Base-by-base conservation (phyloP, 192 early-diverging fungal species). In the Gamsiella multidivaricata region DNA sequence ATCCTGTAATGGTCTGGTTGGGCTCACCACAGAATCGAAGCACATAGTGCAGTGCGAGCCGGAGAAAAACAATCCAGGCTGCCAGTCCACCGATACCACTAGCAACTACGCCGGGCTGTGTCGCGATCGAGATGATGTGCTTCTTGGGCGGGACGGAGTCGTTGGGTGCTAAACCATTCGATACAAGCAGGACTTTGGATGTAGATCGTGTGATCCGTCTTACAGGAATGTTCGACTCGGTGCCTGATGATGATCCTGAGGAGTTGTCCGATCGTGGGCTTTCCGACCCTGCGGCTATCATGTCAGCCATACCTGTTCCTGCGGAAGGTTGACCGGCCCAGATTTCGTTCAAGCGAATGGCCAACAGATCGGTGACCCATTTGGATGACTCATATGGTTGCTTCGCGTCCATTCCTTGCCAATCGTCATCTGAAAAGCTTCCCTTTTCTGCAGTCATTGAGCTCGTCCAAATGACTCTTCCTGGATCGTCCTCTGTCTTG, bases 361-460 rank as follows among this genome's bases (percentile, higher is more conserved):
- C 69, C 39, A 84, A 26, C 10, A 88, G 49, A 70, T 88, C 86
- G 4, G 58, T 72, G 18, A 81, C 81, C 83, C 84, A 85, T 60
- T 88, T 88, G 0, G 85, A 87, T 11, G 83, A 81, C 62, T 88
- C 87, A 58, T 88, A 88, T 0, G 87, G 87, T 28, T 41, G 26
- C 5, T 34, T 45, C 1, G 81, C 59, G 15, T 78, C 54, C 18
- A 84, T 29, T 45, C 84, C 82, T 71, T 88, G 87, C 83, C 80
- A 88, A 51, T 88, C 87, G 0, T 80, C 56, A 11, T 67, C 42
- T 56, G 69, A 22, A 63, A 81, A 85, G 29, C 47, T 26, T 0
- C 49, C 36, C 15, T 80, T 79, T 11, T 67, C 62, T 29, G 81
- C 63, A 11, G 85, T 84, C 41, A 75, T 41, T 4, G 87, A 88